Base-by-base conservation (phyloP, 345 rosid species). In the Acer negundo region DNA sequence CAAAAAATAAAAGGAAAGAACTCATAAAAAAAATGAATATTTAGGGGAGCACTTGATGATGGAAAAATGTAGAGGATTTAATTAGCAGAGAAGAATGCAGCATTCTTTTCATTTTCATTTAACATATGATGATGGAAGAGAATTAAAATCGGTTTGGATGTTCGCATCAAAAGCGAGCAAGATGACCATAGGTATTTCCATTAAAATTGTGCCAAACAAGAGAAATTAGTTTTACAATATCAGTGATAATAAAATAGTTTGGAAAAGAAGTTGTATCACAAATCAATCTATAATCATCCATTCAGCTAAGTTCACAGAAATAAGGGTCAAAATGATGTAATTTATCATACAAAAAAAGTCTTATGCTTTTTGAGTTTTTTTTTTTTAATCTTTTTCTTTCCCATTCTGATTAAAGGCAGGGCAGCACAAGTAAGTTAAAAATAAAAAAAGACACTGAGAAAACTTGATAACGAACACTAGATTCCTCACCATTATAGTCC, bases 1-100 rank as follows among this genome's bases (percentile, higher is more conserved):
- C 78, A 55, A 26, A 62, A 76, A 81, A 72, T 1, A 75, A 69
- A 84, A 35, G 31, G 61, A 82, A 77, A 80, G 62, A 49, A 55
- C 73, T 68, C 75, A 72, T 75, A 58, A 70, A 77, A 73, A 66
- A 75, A 69, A 72, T 51, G 24, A 59, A 24, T 13, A 67, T 51
- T 68, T 67, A 75, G 78, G 68, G 22, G 69, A 71, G 76, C 70
- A 3, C 78, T 73, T 75, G 75, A 62, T 49, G 49, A 44, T 61
- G 76, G 35, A 67, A 35, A 51, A 40, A 78, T 28, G 51, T 1
- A 46, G 49, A 46, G 49, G 13, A 9, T 46, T 46, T 46, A 46
- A 46, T 46, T 46, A 74, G 62, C 24, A 63, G 38, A 59, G 64
- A 64, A 47, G 42, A 67, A 19, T 20, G 28, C 24, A 44, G 46